These are phyloP conservation scores for Globisporangium camurandrum DNA, from an alignment of 352 stramenopile species.

Conservation along the genomic window DNA sequence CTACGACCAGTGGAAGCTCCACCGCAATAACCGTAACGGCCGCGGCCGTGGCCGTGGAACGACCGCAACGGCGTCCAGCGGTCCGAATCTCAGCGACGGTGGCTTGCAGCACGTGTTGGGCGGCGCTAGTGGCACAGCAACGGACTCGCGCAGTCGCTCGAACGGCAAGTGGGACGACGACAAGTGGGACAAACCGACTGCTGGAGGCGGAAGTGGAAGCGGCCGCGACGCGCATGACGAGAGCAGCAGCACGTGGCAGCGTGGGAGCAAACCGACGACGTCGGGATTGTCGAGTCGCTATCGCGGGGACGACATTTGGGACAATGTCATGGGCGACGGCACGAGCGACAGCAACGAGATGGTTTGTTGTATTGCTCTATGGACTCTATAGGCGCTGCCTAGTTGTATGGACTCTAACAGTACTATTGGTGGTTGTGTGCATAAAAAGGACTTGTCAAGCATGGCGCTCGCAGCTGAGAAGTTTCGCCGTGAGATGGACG, in stretches of 20 bases:
- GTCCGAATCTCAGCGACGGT: constrained; percentile 13
- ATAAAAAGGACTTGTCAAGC: constrained; percentile 61
- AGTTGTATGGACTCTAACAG: too few relatives aligned
- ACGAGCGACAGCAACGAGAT: constrained; percentile 46
- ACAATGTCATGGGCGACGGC: constrained; percentile 58
- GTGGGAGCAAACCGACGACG: constrained; percentile 31
- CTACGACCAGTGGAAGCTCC: constrained; percentile 82
- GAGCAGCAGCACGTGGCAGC: constrained; percentile 56
- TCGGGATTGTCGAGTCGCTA: constrained; percentile 17
- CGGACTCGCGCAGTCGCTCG: constrained; percentile 39
- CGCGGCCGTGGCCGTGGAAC: constrained; percentile 62
- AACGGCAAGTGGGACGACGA: constrained; percentile 47
- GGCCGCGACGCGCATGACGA: constrained; percentile 28
- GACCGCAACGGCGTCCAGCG: constrained; percentile 5
- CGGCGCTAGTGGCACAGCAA: not conserved
- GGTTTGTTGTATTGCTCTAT: constrained; percentile 19
- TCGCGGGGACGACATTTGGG: constrained; percentile 67
- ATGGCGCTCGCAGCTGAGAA: constrained; percentile 76
- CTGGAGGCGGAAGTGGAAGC: constrained; percentile 15
- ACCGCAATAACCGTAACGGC: constrained; percentile 70
- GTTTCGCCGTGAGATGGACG: constrained; percentile 83
- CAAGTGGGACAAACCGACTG: constrained; percentile 28
- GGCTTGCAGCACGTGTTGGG: constrained; percentile 6
- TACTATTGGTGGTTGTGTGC: constrained; percentile 1
- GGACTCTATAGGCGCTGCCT: not conserved